Evolutionary conservation across 2,329 filamentous ascomycete species (phyloP).

Genomic region (Neopestalotiopsis clavispora): DNA sequence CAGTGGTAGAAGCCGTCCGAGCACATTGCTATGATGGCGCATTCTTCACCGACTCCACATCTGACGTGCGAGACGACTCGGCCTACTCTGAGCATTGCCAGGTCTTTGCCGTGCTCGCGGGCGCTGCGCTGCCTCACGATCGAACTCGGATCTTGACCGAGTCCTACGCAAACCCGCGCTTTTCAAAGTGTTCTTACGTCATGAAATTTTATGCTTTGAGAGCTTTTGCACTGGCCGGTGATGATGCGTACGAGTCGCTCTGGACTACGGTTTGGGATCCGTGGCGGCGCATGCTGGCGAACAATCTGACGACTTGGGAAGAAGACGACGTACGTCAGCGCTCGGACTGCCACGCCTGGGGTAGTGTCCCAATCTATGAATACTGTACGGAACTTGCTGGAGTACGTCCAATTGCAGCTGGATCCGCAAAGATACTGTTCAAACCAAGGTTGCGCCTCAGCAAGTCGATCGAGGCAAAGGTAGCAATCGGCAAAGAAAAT

Average conservation of each 20-base stretch:
- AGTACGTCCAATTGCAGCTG: conserved; percentile 20
- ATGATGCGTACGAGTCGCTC: conserved; percentile 20
- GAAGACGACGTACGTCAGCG: conserved; percentile 25
- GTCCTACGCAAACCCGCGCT: not conserved
- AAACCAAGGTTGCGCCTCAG: conserved; percentile 18
- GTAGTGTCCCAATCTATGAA: conserved; percentile 26
- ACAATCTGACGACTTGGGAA: conserved; percentile 26
- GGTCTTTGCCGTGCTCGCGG: conserved; percentile 39
- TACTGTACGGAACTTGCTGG: conserved; percentile 25
- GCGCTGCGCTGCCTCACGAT: conserved; percentile 29
- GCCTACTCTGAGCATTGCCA: conserved; percentile 42
- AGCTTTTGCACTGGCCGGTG: conserved; percentile 20
- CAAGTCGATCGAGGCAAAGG: conserved; percentile 4
- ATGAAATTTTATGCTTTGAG: conserved; percentile 28
- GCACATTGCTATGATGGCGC: conserved; percentile 38
- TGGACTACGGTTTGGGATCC: conserved; percentile 25
- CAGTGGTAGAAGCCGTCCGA: conserved; percentile 30
- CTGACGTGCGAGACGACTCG: conserved; percentile 30
- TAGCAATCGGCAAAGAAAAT: conserved; percentile 7
- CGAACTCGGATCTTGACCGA: not conserved
- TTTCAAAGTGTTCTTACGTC: conserved; percentile 15
- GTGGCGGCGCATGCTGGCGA: conserved; percentile 21
- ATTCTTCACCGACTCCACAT: conserved; percentile 41
- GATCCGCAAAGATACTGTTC: conserved; percentile 20
- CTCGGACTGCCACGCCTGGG: conserved; percentile 30